Percentiles rank a stretch among this genome's conserved stretches.
phyloP scores from a whole-genome alignment of 163 green algal genomes.

The Smithsoniella earleae region DNA sequence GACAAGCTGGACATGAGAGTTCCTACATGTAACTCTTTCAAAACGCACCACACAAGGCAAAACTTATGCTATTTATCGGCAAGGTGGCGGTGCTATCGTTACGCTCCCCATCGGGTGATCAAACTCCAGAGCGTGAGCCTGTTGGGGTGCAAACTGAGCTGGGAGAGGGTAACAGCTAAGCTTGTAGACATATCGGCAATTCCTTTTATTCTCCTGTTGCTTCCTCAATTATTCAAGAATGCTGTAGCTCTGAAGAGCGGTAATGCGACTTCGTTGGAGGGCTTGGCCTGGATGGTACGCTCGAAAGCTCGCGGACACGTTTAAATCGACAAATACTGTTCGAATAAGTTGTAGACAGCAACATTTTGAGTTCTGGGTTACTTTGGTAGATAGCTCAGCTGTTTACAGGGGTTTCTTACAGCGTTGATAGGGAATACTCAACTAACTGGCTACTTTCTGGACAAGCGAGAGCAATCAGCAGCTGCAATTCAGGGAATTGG shows the following conservation, averaged over 20 bases:
- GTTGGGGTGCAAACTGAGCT: no score
- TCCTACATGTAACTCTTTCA: no score
- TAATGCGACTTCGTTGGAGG: not conserved
- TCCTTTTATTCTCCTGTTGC: slow-evolving; percentile 15
- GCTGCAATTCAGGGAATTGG: slow-evolving; percentile 49
- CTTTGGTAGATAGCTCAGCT: not conserved
- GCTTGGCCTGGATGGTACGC: slow-evolving; percentile 4
- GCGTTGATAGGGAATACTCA: slow-evolving; percentile 42
- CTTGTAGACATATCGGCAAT: slow-evolving; percentile 22
- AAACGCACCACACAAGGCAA: no score
- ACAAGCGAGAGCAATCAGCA: slow-evolving; percentile 41
- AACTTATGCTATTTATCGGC: no score
- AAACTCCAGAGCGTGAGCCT: no score
- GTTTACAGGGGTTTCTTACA: slow-evolving; percentile 36
- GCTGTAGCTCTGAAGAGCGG: slow-evolving; percentile 1
- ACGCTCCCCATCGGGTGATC: no score
- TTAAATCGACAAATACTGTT: no score
- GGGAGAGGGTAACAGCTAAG: not conserved
- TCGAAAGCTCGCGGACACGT: no score
- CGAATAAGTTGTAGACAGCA: no score
- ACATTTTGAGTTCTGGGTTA: not conserved
- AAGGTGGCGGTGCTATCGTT: no score
- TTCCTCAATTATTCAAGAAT: slow-evolving; percentile 21
- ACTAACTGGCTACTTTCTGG: slow-evolving; percentile 54
- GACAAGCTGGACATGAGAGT: no score